A percentile compares a stretch with the other conserved stretches of the same genome.
Conservation (phyloP, 2,329 filamentous ascomycete genomes). For the Akanthomyces dipterigenus region DNA sequence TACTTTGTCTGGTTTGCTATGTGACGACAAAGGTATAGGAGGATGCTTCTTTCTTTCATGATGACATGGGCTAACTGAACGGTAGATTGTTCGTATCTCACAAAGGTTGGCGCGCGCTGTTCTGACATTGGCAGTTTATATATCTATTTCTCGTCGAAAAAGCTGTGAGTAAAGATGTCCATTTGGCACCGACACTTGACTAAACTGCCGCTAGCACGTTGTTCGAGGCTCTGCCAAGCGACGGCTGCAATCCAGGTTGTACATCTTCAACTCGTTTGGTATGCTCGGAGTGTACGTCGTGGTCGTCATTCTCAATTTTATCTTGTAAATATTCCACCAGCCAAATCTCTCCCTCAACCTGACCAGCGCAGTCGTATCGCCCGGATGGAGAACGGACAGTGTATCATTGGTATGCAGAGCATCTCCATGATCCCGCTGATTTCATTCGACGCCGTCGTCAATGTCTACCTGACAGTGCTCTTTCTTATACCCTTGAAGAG, state of each 20-base stretch:
- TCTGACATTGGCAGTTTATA: constrained; percentile 36
- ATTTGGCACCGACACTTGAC: constrained; percentile 12
- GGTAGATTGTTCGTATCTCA: constrained; percentile 25
- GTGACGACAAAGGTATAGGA: constrained; percentile 52
- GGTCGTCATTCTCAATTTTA: constrained; percentile 51
- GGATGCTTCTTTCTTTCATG: neutral
- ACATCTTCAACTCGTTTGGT: constrained; percentile 54
- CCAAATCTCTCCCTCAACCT: neutral
- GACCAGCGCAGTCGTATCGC: constrained; percentile 43
- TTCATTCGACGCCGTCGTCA: constrained; percentile 52
- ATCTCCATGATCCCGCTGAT: constrained; percentile 56
- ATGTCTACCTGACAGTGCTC: constrained; percentile 56
- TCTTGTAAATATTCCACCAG: constrained; percentile 41
- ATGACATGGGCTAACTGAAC: neutral
- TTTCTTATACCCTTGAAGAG: constrained; percentile 55
- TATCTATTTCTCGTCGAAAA: constrained; percentile 61
- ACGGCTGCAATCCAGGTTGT: constrained; percentile 50
- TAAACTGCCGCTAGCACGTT: constrained; percentile 38
- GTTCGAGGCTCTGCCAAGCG: constrained; percentile 46
- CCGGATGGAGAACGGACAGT: constrained; percentile 46
- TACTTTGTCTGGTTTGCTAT: constrained; percentile 56
- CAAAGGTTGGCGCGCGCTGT: neutral
- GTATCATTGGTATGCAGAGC: constrained; percentile 55
- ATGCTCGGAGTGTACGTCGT: constrained; percentile 41
- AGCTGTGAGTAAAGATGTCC: constrained; percentile 35